Percentiles rank a stretch among this genome's conserved stretches.
Evolutionary conservation across 1,284 basidiomycete genomes (phyloP).

Genomic region (Meripilus lineatus): DNA sequence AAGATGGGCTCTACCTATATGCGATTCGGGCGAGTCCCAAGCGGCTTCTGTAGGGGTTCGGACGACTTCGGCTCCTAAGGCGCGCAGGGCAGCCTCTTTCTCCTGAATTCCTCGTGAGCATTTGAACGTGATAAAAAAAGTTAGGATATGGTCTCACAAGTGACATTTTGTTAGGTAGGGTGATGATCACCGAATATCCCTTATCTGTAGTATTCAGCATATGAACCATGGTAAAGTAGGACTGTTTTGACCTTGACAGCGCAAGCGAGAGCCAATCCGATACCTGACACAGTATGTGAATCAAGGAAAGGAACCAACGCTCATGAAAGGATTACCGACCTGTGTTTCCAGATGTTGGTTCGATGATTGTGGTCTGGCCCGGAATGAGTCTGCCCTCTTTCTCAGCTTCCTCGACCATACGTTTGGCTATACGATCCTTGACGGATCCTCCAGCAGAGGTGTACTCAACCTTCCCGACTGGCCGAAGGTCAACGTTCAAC

Average conservation of each 20-base stretch:
- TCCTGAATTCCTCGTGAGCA: no score
- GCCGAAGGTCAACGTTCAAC: not conserved
- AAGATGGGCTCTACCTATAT: constrained; percentile 72
- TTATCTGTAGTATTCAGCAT: constrained; percentile 80
- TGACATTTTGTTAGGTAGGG: constrained; percentile 96
- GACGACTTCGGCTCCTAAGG: constrained; percentile 90
- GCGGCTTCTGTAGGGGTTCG: constrained; percentile 91
- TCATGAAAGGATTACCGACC: constrained; percentile 44
- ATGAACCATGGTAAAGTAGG: constrained; percentile 18
- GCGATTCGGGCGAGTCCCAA: constrained; percentile 80
- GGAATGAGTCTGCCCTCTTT: constrained; percentile 81
- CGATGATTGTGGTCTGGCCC: constrained; percentile 89
- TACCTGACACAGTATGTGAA: constrained; percentile 46
- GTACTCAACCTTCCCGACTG: constrained; percentile 90
- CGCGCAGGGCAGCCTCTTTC: constrained; percentile 90
- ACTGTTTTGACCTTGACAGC: constrained; percentile 73
- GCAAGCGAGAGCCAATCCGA: constrained; percentile 88
- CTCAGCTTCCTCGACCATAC: constrained; percentile 96
- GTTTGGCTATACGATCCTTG: constrained; percentile 94
- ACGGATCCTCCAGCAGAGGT: constrained; percentile 91
- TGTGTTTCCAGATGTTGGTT: constrained; percentile 94
- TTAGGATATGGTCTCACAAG: constrained; percentile 37
- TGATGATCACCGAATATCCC: constrained; percentile 92
- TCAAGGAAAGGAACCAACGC: not conserved
- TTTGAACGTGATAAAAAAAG: no score